Percentiles rank a stretch among this genome's conserved stretches.
Conservation (phyloP, 345 rosid species). For the Geranium brycei region DNA sequence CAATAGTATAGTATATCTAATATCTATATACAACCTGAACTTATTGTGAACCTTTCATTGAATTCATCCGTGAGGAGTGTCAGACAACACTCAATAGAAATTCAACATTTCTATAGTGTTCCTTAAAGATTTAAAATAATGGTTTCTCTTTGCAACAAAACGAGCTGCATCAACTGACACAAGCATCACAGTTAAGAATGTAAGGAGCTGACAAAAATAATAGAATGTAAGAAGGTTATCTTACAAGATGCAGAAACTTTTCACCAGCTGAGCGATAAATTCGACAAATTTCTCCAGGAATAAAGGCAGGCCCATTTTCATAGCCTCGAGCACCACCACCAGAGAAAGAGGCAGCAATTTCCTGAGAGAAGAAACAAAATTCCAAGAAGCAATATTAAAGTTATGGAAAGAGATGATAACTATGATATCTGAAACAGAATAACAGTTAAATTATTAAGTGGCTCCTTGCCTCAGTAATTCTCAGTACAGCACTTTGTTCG, state of each 20-base stretch:
- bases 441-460: conserved; percentile 8
- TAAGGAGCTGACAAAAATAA: background rate
- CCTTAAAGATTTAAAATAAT: background rate
- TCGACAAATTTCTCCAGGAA: conserved; percentile 83
- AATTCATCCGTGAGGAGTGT: background rate
- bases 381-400: conserved; percentile 7
- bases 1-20: background rate
- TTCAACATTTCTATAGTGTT: background rate
- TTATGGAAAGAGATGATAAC: conserved; percentile 6
- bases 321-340: conserved; percentile 49
- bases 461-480: conserved; percentile 71
- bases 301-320: conserved; percentile 68
- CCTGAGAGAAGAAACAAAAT: conserved; percentile 28
- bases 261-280: conserved; percentile 70
- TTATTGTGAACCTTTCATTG: background rate
- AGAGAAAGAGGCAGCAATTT: conserved; percentile 73
- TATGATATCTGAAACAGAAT: background rate
- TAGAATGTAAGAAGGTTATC: conserved; percentile 9
- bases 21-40: background rate
- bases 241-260: conserved; percentile 77
- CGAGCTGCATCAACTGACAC: background rate
- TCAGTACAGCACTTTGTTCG: conserved; percentile 78
- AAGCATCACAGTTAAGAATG: background rate
- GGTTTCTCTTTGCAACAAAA: background rate
- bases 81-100: no score